phyloP scores from a whole-genome alignment of 345 rosid species.

The Eucalyptus cloeziana region DNA sequence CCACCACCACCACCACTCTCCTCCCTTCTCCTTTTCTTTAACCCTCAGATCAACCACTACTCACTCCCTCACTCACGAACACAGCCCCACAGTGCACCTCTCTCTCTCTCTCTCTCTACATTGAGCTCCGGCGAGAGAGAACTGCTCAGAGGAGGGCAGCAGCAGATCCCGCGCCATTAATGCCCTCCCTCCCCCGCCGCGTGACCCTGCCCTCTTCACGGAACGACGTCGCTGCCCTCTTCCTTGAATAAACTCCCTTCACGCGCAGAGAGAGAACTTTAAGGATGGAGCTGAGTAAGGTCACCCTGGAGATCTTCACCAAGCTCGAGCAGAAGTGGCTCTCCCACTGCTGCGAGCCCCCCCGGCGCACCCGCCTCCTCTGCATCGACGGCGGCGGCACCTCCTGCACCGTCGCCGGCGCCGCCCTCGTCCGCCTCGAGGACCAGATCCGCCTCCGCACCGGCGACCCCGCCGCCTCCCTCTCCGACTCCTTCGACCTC shows the following conservation, averaged over 20 bases:
- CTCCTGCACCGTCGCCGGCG: slow-evolving; percentile 47
- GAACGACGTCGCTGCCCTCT: background rate
- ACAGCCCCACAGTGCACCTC: too few relatives aligned
- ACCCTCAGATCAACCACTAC: background rate
- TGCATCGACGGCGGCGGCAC: slow-evolving; percentile 90
- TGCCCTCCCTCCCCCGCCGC: background rate
- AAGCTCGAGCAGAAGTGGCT: slow-evolving; percentile 92
- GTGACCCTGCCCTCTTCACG: background rate
- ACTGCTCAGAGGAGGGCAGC: background rate
- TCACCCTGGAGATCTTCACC: slow-evolving; percentile 79
- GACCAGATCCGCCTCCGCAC: slow-evolving; percentile 76
- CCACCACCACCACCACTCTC: background rate
- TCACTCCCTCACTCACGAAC: background rate
- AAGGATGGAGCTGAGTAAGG: slow-evolving; percentile 78
- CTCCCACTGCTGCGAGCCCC: slow-evolving; percentile 67
- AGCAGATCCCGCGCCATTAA: background rate
- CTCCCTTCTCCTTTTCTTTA: background rate
- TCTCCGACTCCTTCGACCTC: slow-evolving; percentile 84
- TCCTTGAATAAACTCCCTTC: background rate
- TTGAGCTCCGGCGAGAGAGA: background rate
- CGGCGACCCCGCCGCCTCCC: slow-evolving; percentile 53
- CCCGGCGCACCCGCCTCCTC: slow-evolving; percentile 60
- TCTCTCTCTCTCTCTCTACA: too few relatives aligned
- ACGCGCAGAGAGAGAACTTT: background rate
- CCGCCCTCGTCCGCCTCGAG: slow-evolving; percentile 66